These are phyloP conservation scores for Lactarius psammicola DNA, from an alignment of 768 basidiomycete genomes.

Conservation along the genomic window DNA sequence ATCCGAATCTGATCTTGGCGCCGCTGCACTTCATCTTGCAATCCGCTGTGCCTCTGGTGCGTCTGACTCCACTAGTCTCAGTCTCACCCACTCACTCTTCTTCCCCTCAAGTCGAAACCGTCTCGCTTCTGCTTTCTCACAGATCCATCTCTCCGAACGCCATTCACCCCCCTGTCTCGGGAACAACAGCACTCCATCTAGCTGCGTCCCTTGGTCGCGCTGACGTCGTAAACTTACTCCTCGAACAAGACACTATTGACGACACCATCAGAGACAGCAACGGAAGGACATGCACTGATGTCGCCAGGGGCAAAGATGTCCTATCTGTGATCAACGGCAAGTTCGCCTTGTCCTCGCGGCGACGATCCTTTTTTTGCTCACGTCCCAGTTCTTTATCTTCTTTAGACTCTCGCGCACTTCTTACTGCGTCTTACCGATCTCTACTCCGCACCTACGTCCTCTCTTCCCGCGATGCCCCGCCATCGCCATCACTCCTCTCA, in stretches of 20 bases:
- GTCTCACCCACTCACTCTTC: slow-evolving; percentile 3
- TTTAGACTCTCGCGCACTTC: slow-evolving; percentile 71
- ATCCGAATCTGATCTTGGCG: slow-evolving; percentile 58
- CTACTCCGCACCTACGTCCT: slow-evolving; percentile 70
- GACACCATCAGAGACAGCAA: slow-evolving; percentile 69
- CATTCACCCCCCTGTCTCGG: slow-evolving; percentile 67
- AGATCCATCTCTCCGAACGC: slow-evolving; percentile 79
- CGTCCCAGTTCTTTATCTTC: neutral
- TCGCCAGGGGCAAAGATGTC: slow-evolving; percentile 67
- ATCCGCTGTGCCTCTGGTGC: slow-evolving; percentile 76
- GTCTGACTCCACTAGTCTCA: slow-evolving; percentile 30
- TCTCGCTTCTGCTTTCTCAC: slow-evolving; percentile 65
- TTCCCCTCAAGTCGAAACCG: slow-evolving; percentile 54
- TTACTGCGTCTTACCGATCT: slow-evolving; percentile 73
- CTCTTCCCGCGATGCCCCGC: slow-evolving; percentile 45
- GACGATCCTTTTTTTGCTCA: neutral
- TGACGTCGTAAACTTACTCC: slow-evolving; percentile 70
- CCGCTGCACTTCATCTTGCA: slow-evolving; percentile 76
- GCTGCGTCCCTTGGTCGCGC: slow-evolving; percentile 68
- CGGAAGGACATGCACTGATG: slow-evolving; percentile 68
- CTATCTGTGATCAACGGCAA: slow-evolving; percentile 66
- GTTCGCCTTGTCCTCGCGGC: slow-evolving; percentile 23
- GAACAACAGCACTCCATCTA: slow-evolving; percentile 70
- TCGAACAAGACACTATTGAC: slow-evolving; percentile 78
- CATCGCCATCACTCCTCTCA: slow-evolving; percentile 45